phyloP scores from a whole-genome alignment of 192 early-diverging fungal genomes.

The Backusella psychrophila region DNA sequence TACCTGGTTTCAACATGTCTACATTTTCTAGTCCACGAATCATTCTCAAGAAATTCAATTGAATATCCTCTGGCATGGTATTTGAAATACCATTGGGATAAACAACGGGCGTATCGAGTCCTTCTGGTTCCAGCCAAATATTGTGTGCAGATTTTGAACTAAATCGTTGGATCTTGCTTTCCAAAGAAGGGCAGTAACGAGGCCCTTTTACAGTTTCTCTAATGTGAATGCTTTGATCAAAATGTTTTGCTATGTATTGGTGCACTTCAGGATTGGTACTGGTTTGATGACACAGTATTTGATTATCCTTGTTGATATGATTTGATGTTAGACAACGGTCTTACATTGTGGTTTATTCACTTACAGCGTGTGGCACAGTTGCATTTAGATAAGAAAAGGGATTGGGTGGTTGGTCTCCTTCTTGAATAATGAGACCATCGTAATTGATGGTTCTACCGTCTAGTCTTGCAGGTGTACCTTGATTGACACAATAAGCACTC shows the following conservation, averaged over 20 bases:
- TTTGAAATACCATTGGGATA: constrained; percentile 88
- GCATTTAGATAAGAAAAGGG: constrained; percentile 80
- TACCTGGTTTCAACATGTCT: constrained; percentile 63
- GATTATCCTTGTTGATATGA: constrained; percentile 39
- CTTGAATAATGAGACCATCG: constrained; percentile 56
- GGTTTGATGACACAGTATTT: constrained; percentile 76
- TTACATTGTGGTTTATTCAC: background rate
- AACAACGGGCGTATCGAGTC: constrained; percentile 65
- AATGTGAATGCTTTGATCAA: constrained; percentile 80
- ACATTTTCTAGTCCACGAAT: constrained; percentile 78
- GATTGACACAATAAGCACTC: background rate
- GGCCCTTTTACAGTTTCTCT: constrained; percentile 83
- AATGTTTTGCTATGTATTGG: constrained; percentile 65
- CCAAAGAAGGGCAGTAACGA: constrained; percentile 79
- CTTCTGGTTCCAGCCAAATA: constrained; percentile 82
- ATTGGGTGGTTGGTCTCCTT: constrained; percentile 66
- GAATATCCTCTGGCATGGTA: constrained; percentile 78
- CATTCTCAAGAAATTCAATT: constrained; percentile 63
- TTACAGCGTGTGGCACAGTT: constrained; percentile 60
- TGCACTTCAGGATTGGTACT: constrained; percentile 67
- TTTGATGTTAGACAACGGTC: too few species aligned
- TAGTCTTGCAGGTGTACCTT: constrained; percentile 75
- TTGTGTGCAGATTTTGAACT: constrained; percentile 61
- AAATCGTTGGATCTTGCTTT: constrained; percentile 79
- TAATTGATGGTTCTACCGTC: constrained; percentile 78